These are phyloP conservation scores for Solanum peruvianum DNA, from an alignment of 257 asterid genomes.

Conservation along the genomic window DNA sequence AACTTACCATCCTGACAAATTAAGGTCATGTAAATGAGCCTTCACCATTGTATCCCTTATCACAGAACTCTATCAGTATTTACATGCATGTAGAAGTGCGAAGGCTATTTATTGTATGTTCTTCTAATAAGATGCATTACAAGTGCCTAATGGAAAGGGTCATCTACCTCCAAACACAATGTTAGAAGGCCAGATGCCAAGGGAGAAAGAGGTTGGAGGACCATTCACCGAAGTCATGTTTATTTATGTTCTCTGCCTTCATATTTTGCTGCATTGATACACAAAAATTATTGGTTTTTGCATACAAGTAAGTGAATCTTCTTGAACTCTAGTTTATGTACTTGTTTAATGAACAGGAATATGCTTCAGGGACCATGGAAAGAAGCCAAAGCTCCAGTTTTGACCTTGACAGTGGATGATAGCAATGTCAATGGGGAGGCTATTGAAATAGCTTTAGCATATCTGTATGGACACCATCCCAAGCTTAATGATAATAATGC, in stretches of 20 bases:
- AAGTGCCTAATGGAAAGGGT: background rate
- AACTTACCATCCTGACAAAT: background rate
- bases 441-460: conserved; percentile 72
- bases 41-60: background rate
- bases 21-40: background rate
- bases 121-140: background rate
- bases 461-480: conserved; percentile 91
- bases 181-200: background rate
- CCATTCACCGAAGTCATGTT: background rate
- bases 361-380: conserved; percentile 99
- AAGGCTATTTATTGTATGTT: background rate
- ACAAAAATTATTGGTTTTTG: background rate
- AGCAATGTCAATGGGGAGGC: conserved; percentile 81
- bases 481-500: conserved; percentile 81
- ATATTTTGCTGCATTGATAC: background rate
- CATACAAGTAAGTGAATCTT: background rate
- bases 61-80: background rate
- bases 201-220: background rate
- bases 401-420: conserved; percentile 86
- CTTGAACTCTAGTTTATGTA: background rate
- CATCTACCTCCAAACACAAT: background rate
- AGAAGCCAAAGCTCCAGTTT: conserved; percentile 79
- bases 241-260: background rate
- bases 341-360: conserved; percentile 42
- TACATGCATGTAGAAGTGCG: background rate